Evolutionary conservation across 192 early-diverging fungal species (phyloP).

Genomic region (Phlyctochytrium planicorne): DNA sequence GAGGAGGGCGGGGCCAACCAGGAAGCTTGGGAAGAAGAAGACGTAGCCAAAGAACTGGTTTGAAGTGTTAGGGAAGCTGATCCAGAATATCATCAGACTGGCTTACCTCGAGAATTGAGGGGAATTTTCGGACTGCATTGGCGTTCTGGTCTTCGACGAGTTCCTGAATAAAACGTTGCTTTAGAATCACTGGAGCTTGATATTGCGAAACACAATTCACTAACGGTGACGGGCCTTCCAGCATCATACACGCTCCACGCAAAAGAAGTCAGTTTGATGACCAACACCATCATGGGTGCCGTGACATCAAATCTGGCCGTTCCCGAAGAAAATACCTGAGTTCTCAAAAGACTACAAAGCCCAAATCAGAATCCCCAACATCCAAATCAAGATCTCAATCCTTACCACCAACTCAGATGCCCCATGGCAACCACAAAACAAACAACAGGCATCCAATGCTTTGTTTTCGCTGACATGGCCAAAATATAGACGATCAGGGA

Average conservation of each 20-base stretch:
- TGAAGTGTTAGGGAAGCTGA: background rate
- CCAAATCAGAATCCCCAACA: slow-evolving; percentile 26
- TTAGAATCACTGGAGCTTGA: background rate
- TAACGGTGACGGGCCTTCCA: slow-evolving; percentile 39
- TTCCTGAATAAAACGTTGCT: slow-evolving; percentile 40
- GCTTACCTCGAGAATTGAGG: slow-evolving; percentile 56
- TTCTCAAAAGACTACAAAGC: slow-evolving; percentile 28
- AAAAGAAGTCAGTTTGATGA: slow-evolving; percentile 89
- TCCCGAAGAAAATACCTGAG: slow-evolving; percentile 33
- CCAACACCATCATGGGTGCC: slow-evolving; percentile 90
- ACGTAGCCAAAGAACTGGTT: slow-evolving; percentile 77
- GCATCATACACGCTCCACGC: slow-evolving; percentile 85
- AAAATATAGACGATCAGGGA: slow-evolving; percentile 28
- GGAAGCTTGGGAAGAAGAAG: slow-evolving; percentile 84
- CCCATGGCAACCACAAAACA: slow-evolving; percentile 36
- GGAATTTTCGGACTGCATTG: slow-evolving; percentile 60
- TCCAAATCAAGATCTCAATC: slow-evolving; percentile 15
- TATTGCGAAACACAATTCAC: background rate
- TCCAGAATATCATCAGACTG: background rate
- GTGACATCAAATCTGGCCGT: slow-evolving; percentile 76
- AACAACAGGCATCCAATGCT: slow-evolving; percentile 26
- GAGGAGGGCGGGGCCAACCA: slow-evolving; percentile 60
- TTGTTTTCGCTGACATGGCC: slow-evolving; percentile 1
- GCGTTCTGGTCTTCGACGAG: slow-evolving; percentile 67
- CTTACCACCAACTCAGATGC: slow-evolving; percentile 26